Evolutionary conservation across 345 rosid species (phyloP).

Genomic region (Pelargonium nanum): DNA sequence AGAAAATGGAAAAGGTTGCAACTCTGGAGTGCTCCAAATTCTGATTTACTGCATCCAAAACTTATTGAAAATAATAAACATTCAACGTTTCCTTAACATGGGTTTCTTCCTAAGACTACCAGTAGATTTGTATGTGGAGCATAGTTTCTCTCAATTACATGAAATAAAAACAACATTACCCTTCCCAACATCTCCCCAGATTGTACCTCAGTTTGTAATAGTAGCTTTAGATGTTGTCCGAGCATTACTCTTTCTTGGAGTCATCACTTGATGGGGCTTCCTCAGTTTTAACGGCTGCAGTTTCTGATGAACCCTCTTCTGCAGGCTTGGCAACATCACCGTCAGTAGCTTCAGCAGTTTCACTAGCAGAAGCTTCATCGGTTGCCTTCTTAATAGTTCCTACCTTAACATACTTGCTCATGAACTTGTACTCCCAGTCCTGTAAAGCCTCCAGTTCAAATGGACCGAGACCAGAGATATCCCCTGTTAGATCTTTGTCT

Average conservation of each 20-base stretch:
- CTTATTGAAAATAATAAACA: no score
- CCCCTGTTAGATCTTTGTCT: constrained; percentile 81
- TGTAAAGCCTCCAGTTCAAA: constrained; percentile 92
- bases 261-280: constrained; percentile 20
- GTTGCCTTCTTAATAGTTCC: constrained; percentile 60
- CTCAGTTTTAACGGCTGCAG: constrained; percentile 7
- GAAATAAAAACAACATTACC: no score
- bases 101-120: no score
- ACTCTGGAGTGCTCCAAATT: no score
- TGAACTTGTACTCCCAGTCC: constrained; percentile 99
- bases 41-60: no score
- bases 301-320: constrained; percentile 36
- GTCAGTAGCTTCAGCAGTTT: constrained; percentile 34
- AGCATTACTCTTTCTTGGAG: constrained; percentile 26
- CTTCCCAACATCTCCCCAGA: no score
- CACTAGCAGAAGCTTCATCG: constrained; percentile 32
- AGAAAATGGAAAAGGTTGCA: no score
- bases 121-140: no score
- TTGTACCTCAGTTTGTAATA: no score
- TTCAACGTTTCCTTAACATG: no score
- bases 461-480: constrained; percentile 88
- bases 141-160: no score
- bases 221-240: no score
- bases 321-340: constrained; percentile 28
- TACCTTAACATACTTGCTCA: constrained; percentile 88